Evolutionary conservation across 1,284 basidiomycete genomes (phyloP), one percentile per base, ranked within the genome.

Genomic region (Psilocybe mexicana): DNA sequence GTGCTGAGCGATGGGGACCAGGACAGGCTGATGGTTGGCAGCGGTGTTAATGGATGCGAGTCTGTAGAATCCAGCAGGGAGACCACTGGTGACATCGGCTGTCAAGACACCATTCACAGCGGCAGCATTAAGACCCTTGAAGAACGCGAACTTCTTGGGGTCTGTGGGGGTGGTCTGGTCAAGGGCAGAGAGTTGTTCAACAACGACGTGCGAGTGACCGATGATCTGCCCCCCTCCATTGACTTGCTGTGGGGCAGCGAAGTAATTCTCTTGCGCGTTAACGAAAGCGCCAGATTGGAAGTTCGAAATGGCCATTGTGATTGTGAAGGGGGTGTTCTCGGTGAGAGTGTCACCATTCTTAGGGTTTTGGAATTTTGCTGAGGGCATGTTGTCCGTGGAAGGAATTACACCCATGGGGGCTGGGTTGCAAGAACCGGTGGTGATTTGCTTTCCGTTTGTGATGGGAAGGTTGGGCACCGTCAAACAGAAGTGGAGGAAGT

Each of bases 201-300:
- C 72, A 57, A 82, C 79, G 65, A 86, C 74, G 72, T 88, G 86
- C 36, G 80, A 80, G 76, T 87, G 85, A n/a, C 85, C 86, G 54
- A 75, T 65, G 63, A 83, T 77, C 50, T 73, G 73, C 47, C 84
- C 86, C 50, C 76, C 70, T 1, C 54, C 67, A 65, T 85, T 79
- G 6, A 84, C 69, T 63, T 82, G 78, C 68, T 86, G 83, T 42
- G 84, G 86, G 8, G 81, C 86, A 52, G 80, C 72, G 67, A 83
- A 87, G 74, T 84, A 86, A 72, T 79, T 84, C 58, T 62, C 70
- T 76, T 78, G 42, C 73, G 86, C 80, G 70, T 82, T 83, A 56
- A 77, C 77, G 69, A 86, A 86, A 70, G 70, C 70, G 59, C 85
- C 84, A 33, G 81, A 78, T 57, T 76, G 68, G 57, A 81, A 65